A percentile compares a stretch with the other conserved stretches of the same genome.
These are phyloP conservation scores for Dactylella cylindrospora DNA, from an alignment of 2,329 filamentous ascomycete genomes.

Conservation along the genomic window DNA sequence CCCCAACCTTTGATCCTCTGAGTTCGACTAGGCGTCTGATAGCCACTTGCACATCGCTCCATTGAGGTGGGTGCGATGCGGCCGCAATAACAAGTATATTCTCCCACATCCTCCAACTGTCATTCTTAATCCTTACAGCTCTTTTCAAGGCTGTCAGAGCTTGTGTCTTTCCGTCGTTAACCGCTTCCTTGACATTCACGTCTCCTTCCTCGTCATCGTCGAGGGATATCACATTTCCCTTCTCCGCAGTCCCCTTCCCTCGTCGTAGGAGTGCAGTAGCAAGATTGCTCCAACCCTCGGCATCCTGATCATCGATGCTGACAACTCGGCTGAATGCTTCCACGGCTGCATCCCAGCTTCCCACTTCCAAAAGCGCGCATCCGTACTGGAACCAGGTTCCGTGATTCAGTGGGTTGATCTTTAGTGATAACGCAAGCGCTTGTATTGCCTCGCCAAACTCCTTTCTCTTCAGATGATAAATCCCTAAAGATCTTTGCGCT, in stretches of 20 bases:
- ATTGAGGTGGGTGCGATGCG: slow-evolving; percentile 72
- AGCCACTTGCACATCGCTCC: slow-evolving; percentile 73
- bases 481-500: slow-evolving; percentile 82
- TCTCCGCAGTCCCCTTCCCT: slow-evolving; percentile 52
- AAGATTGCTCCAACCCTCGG: slow-evolving; percentile 91
- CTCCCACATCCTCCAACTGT: slow-evolving; percentile 93
- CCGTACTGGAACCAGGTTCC: slow-evolving; percentile 87
- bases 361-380: slow-evolving; percentile 78
- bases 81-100: slow-evolving; percentile 88
- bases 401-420: slow-evolving; percentile 76
- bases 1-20: slow-evolving; percentile 65
- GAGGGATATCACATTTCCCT: slow-evolving; percentile 45
- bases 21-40: slow-evolving; percentile 75
- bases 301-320: slow-evolving; percentile 81
- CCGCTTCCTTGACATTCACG: slow-evolving; percentile 42
- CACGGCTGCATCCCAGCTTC: slow-evolving; percentile 74
- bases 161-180: slow-evolving; percentile 36
- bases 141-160: slow-evolving; percentile 81
- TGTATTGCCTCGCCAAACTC: slow-evolving; percentile 70
- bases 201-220: slow-evolving; percentile 46
- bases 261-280: slow-evolving; percentile 75
- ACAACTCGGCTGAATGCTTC: slow-evolving; percentile 83
- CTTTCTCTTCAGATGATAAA: slow-evolving; percentile 69
- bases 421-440: slow-evolving; percentile 75
- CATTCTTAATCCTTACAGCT: slow-evolving; percentile 77